phyloP scores from a whole-genome alignment of 495 filamentous ascomycete species.

The Penicillium longicatenatum region DNA sequence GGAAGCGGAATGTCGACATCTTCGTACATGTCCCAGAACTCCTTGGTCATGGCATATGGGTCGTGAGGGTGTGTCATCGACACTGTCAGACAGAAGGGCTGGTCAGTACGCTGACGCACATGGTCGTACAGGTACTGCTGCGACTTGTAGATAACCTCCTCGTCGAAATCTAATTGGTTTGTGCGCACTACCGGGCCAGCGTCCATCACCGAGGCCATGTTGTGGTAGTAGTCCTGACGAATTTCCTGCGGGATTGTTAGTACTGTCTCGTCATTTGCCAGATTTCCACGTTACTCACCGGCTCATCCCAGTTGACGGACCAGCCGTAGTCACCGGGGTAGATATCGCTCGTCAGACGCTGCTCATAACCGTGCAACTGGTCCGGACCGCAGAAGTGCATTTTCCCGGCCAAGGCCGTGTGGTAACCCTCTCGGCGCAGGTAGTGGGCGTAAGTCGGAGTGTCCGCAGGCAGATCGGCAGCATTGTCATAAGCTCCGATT shows the following conservation, averaged over 20 bases:
- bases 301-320: constrained; percentile 88
- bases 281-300: constrained; percentile 38
- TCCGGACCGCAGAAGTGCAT: constrained; percentile 93
- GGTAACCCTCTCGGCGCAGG: constrained; percentile 78
- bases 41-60: constrained; percentile 83
- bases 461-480: constrained; percentile 70
- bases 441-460: constrained; percentile 88
- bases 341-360: constrained; percentile 85
- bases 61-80: constrained; percentile 92
- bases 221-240: constrained; percentile 88
- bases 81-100: constrained; percentile 86
- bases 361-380: constrained; percentile 88
- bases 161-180: constrained; percentile 94
- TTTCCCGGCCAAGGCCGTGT: constrained; percentile 87
- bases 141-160: constrained; percentile 86
- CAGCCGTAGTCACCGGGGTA: constrained; percentile 91
- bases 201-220: constrained; percentile 84
- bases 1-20: constrained; percentile 81
- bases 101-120: constrained; percentile 65
- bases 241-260: constrained; percentile 51
- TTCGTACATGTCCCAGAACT: constrained; percentile 89
- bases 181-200: constrained; percentile 79
- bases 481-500: constrained; percentile 88
- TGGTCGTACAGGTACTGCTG: constrained; percentile 83
- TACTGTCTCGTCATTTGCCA: not conserved